phyloP scores from a whole-genome alignment of 2,329 filamentous ascomycete species.

The Fusarium sp. region DNA sequence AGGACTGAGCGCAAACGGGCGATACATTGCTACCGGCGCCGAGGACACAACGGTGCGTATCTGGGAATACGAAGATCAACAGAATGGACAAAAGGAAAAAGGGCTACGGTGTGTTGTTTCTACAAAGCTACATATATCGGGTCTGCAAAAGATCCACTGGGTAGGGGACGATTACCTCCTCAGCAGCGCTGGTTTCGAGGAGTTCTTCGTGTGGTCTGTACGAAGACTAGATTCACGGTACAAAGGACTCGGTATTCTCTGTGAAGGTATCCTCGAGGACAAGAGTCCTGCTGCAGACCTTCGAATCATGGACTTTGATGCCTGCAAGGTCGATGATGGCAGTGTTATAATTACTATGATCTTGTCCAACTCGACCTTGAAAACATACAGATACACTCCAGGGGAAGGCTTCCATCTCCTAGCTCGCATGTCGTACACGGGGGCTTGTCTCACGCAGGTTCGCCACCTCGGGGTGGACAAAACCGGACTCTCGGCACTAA shows the following conservation, averaged over 20 bases:
- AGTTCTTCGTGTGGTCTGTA: slow-evolving; percentile 88
- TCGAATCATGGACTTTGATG: slow-evolving; percentile 84
- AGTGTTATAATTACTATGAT: slow-evolving; percentile 75
- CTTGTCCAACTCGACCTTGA: slow-evolving; percentile 86
- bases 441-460: slow-evolving; percentile 80
- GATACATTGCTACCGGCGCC: slow-evolving; percentile 73
- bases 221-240: slow-evolving; percentile 64
- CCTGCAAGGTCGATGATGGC: slow-evolving; percentile 51
- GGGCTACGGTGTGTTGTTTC: slow-evolving; percentile 69
- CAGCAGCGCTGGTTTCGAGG: slow-evolving; percentile 88
- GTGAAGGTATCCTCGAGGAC: slow-evolving; percentile 68
- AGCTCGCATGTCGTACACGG: slow-evolving; percentile 72
- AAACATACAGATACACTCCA: slow-evolving; percentile 66
- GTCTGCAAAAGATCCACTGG: slow-evolving; percentile 86
- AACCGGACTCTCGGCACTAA: slow-evolving; percentile 64
- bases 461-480: slow-evolving; percentile 56
- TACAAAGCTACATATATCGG: slow-evolving; percentile 83
- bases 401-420: slow-evolving; percentile 62
- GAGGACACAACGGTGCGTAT: slow-evolving; percentile 83
- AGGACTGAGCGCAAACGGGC: slow-evolving; percentile 61
- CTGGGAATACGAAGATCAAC: slow-evolving; percentile 63
- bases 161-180: slow-evolving; percentile 79
- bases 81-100: slow-evolving; percentile 12
- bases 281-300: slow-evolving; percentile 72
- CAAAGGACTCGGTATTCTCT: slow-evolving; percentile 66